These are phyloP conservation scores for Ascochyta clinopodiicola DNA, from an alignment of 2,329 filamentous ascomycete genomes.

Conservation along the genomic window DNA sequence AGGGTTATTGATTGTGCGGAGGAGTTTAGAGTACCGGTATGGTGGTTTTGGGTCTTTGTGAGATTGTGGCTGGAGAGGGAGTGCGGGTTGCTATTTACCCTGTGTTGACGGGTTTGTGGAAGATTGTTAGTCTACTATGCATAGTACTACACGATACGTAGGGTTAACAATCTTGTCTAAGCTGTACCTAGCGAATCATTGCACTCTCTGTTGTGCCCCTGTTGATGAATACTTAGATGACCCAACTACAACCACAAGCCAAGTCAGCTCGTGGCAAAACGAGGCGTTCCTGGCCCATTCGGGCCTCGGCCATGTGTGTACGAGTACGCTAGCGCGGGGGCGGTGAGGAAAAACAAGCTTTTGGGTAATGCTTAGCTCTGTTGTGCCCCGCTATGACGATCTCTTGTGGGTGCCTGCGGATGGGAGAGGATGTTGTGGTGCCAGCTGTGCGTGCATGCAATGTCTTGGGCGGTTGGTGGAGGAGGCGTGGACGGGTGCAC, in stretches of 20 bases:
- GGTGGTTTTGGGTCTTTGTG: too few relatives aligned
- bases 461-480: not conserved
- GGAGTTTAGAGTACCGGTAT: too few relatives aligned
- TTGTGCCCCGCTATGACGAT: slow-evolving; percentile 18
- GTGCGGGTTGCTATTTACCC: too few relatives aligned
- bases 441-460: not conserved
- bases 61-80: too few relatives aligned
- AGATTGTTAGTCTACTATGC: too few relatives aligned
- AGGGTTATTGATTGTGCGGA: too few relatives aligned
- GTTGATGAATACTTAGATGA: not conserved
- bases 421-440: not conserved
- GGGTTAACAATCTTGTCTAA: too few relatives aligned
- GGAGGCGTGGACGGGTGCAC: not conserved
- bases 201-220: not conserved
- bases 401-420: not conserved
- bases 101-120: too few relatives aligned
- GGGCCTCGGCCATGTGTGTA: not conserved
- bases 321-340: not conserved
- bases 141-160: too few relatives aligned
- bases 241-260: too few relatives aligned
- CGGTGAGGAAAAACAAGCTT: slow-evolving; percentile 31
- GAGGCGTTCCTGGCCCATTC: slow-evolving; percentile 2
- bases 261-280: too few relatives aligned
- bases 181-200: too few relatives aligned
- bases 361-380: slow-evolving; percentile 24